Evolutionary conservation across 495 filamentous ascomycete genomes (phyloP), one percentile per base, ranked within the genome.

Genomic region (Aspergillus campestris): DNA sequence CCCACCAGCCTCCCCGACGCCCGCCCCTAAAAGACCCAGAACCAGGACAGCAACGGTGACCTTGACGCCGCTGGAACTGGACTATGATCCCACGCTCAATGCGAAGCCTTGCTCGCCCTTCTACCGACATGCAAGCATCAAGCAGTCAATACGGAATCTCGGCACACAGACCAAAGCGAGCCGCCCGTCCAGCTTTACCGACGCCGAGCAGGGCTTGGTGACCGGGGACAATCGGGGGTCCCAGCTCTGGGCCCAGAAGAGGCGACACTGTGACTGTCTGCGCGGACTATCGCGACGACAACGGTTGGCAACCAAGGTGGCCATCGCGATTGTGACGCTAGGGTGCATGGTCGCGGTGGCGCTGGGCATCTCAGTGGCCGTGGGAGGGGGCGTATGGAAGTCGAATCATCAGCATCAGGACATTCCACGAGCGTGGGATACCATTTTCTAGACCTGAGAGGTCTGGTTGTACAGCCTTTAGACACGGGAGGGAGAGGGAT

Each of bases 321-420:
- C 72, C 14, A 68, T 83, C 34, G 79, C 75, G 0, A 47, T 83
- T 12, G 42, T 81, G 14, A 65, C 79, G 4, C 59, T 83, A n/a
- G 81, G 72, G 3, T 65, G 66, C 15, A 79, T 79, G 53, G 73
- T 82, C 10, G 79, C 73, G 1, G 67, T 85, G 36, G 80, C 79
- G 15, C 52, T 85, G 46, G 81, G 81, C 7, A 81, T 85, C 44
- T 77, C 71, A 5, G 72, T 65, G 29, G 78, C 76, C 3, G 79
- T 83, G 1, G 77, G 78, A 29, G 79, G 75, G 7, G 76, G 78
- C 1, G 71, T 76, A 9, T 82, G 77, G 72, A 71, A 59, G 45
- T 59, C 50, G 1, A 56, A 61, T 42, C 45, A 67, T 8, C 49
- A 59, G 27, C 56, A 64, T 24, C 55, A 51, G 11, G 40, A 50